These are phyloP conservation scores for Tylopilus felleus DNA, from an alignment of 768 basidiomycete genomes.

Conservation along the genomic window DNA sequence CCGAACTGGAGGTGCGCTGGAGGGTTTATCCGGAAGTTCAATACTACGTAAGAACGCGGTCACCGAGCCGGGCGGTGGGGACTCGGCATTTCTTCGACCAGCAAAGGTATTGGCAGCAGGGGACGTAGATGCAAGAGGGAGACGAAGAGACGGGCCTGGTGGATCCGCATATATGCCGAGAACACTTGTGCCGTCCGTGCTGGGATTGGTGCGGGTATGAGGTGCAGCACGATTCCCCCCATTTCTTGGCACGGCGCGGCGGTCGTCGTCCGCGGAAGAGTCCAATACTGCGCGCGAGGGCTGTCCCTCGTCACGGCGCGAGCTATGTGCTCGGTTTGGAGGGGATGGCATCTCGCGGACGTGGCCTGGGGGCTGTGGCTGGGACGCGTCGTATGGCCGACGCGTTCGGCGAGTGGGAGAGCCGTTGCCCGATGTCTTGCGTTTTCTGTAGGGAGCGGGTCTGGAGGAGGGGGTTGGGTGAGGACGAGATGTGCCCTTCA, in stretches of 20 bases:
- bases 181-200: not conserved
- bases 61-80: slow-evolving; percentile 16
- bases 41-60: slow-evolving; percentile 26
- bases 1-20: slow-evolving; percentile 11
- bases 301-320: slow-evolving; percentile 5
- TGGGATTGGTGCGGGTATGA: slow-evolving; percentile 4
- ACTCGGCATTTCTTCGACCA: slow-evolving; percentile 2
- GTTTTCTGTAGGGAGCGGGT: slow-evolving; percentile 20
- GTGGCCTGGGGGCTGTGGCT: not conserved
- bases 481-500: slow-evolving; percentile 26
- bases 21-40: slow-evolving; percentile 18
- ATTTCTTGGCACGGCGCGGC: not conserved
- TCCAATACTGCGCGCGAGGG: not conserved
- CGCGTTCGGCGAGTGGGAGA: slow-evolving; percentile 14
- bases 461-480: slow-evolving; percentile 6
- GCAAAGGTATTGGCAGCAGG: not conserved
- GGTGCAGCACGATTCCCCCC: slow-evolving; percentile 6
- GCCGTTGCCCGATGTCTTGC: not conserved
- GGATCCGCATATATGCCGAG: slow-evolving; percentile 10
- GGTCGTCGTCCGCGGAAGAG: slow-evolving; percentile 2
- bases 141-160: slow-evolving; percentile 11
- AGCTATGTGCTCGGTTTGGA: slow-evolving; percentile 8
- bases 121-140: slow-evolving; percentile 13
- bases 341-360: not conserved
- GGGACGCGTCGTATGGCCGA: slow-evolving; percentile 13